phyloP scores from a whole-genome alignment of 2,329 filamentous ascomycete genomes.

The Penicillium aurantiogriseum region DNA sequence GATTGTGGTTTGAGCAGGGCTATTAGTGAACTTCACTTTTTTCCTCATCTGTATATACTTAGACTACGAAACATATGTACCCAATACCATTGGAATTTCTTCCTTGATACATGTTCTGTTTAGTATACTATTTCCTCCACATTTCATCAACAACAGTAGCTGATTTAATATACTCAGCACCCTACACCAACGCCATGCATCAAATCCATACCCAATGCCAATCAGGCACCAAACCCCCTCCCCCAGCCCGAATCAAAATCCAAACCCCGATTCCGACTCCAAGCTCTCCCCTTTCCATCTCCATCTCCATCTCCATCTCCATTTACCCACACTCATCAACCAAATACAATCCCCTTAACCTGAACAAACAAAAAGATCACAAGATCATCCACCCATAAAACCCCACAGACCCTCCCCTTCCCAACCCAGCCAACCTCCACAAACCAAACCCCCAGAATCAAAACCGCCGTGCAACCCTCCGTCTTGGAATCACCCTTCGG shows the following conservation, averaged over 20 bases:
- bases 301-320: neutral
- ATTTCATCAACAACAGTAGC: too few species aligned
- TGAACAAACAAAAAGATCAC: neutral
- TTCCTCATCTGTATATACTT: constrained; percentile 3
- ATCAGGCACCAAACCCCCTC: neutral
- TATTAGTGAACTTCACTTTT: neutral
- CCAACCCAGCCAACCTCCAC: neutral
- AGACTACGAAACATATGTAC: neutral
- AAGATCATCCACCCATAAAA: neutral
- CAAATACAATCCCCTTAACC: neutral
- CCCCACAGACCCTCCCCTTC: constrained; percentile 5
- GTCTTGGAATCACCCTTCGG: neutral
- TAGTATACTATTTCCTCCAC: neutral
- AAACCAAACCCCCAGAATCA: neutral
- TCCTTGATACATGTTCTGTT: too few species aligned
- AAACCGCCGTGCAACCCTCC: neutral
- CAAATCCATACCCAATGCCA: neutral
- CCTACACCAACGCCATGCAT: neutral
- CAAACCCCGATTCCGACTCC: neutral
- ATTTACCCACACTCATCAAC: neutral
- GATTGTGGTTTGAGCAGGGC: neutral
- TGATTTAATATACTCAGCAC: neutral
- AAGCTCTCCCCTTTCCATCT: neutral
- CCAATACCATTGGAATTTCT: constrained; percentile 1
- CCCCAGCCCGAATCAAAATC: neutral